Evolutionary conservation across 208 protist genomes (phyloP).

Genomic region (Phytomonas francai): DNA sequence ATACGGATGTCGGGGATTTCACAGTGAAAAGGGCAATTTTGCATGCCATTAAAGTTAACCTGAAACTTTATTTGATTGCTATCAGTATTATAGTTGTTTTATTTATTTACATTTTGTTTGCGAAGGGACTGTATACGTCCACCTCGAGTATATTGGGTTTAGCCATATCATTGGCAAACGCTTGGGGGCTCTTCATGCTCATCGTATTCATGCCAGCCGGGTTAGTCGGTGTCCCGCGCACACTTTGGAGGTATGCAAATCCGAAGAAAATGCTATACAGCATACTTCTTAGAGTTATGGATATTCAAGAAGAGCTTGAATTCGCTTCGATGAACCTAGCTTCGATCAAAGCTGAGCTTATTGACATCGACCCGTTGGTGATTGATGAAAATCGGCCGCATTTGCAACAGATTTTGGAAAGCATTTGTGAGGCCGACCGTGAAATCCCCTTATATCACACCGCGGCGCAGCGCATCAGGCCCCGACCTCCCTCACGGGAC

Average conservation of each 20-base stretch:
- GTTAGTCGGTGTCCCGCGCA: conserved; percentile 75
- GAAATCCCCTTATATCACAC: conserved; percentile 80
- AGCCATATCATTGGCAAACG: conserved; percentile 79
- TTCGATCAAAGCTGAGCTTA: conserved; percentile 71
- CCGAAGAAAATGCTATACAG: conserved; percentile 41
- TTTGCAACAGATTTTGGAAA: conserved; percentile 73
- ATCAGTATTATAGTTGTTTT: conserved; percentile 45
- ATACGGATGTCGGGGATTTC: conserved; percentile 82
- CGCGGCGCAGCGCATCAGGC: conserved; percentile 44
- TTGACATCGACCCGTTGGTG: conserved; percentile 69
- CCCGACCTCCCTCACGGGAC: conserved; percentile 18
- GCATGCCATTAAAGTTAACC: conserved; percentile 66
- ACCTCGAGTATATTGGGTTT: conserved; percentile 52
- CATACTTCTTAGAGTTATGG: conserved; percentile 54
- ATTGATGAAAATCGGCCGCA: conserved; percentile 68
- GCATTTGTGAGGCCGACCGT: conserved; percentile 54
- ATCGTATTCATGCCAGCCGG: conserved; percentile 84
- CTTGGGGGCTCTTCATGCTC: conserved; percentile 84
- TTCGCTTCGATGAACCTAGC: conserved; percentile 78
- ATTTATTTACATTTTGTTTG: conserved; percentile 71
- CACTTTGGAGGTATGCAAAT: conserved; percentile 76
- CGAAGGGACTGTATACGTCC: conserved; percentile 66
- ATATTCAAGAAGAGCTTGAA: conserved; percentile 87
- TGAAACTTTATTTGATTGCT: conserved; percentile 81
- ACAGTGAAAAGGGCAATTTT: conserved; percentile 40